Percentiles rank a stretch among this genome's conserved stretches.
Evolutionary conservation across 2,329 filamentous ascomycete genomes (phyloP).

Genomic region (Arachnomyces sp.): DNA sequence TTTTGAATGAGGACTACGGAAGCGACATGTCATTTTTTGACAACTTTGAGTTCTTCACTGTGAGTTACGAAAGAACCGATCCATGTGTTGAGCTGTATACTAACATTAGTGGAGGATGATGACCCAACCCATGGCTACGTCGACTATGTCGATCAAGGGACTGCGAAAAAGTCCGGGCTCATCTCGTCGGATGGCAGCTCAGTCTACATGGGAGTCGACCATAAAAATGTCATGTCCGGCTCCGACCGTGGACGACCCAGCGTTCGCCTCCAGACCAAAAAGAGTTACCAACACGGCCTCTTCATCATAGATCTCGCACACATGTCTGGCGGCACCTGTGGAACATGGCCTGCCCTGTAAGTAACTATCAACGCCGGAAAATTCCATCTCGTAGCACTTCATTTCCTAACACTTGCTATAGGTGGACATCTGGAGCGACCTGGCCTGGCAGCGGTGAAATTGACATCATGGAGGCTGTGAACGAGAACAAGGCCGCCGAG

Average conservation of each 20-base stretch:
- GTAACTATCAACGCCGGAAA: conserved; percentile 7
- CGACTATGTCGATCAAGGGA: conserved; percentile 30
- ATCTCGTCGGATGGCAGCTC: conserved; percentile 13
- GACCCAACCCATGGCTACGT: conserved; percentile 67
- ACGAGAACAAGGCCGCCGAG: conserved; percentile 50
- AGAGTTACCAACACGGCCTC: conserved; percentile 57
- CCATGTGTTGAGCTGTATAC: too few species aligned
- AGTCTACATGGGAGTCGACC: conserved; percentile 25
- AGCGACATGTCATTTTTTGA: too few species aligned
- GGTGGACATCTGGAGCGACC: conserved; percentile 54
- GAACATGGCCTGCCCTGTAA: conserved; percentile 64
- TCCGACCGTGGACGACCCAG: conserved; percentile 57
- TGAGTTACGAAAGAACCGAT: too few species aligned
- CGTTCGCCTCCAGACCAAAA: conserved; percentile 61
- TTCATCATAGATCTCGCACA: conserved; percentile 66
- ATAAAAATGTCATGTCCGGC: conserved; percentile 32
- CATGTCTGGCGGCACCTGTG: conserved; percentile 65
- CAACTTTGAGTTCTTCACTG: too few species aligned
- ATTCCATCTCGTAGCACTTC: neutral
- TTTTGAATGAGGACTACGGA: too few species aligned
- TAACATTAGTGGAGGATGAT: conserved; percentile 11
- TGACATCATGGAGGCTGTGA: conserved; percentile 74
- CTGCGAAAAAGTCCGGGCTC: conserved; percentile 13
- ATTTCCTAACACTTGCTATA: conserved; percentile 14
- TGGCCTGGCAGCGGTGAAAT: conserved; percentile 70